A percentile compares a stretch with the other conserved stretches of the same genome.
Conservation (phyloP, 2,329 filamentous ascomycete genomes). For the Trichoderma harzianum region DNA sequence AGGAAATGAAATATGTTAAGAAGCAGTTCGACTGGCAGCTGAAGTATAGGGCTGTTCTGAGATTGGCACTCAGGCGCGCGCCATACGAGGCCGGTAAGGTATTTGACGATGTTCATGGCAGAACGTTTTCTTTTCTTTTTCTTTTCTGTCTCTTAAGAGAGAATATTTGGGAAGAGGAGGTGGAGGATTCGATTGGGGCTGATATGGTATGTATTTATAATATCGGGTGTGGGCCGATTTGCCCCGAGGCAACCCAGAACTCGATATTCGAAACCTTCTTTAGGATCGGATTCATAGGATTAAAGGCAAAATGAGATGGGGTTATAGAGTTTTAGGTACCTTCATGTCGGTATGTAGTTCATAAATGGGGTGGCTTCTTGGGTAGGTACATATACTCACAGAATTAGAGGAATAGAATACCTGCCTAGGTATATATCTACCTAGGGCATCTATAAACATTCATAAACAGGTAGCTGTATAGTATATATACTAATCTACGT, state of each 20-base stretch:
- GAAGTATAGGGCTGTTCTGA: neutral
- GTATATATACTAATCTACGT: neutral
- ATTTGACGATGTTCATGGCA: neutral
- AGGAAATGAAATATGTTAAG: neutral
- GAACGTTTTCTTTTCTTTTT: neutral
- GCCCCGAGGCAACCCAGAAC: neutral
- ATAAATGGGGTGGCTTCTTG: neutral
- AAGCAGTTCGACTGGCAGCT: neutral
- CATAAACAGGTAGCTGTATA: neutral
- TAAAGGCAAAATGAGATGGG: neutral
- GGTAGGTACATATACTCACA: neutral
- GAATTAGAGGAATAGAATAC: too few relatives aligned
- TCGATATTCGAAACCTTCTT: neutral
- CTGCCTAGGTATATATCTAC: neutral
- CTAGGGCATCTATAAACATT: neutral
- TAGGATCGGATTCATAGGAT: neutral
- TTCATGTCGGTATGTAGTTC: neutral
- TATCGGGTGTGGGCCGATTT: neutral
- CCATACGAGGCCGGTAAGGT: neutral
- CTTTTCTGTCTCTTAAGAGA: neutral
- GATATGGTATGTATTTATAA: neutral
- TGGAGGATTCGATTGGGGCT: neutral
- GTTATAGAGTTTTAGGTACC: neutral
- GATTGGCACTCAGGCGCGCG: neutral
- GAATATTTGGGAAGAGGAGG: neutral